phyloP scores from a whole-genome alignment of 2,329 filamentous ascomycete genomes.

The Penicillium hordei region DNA sequence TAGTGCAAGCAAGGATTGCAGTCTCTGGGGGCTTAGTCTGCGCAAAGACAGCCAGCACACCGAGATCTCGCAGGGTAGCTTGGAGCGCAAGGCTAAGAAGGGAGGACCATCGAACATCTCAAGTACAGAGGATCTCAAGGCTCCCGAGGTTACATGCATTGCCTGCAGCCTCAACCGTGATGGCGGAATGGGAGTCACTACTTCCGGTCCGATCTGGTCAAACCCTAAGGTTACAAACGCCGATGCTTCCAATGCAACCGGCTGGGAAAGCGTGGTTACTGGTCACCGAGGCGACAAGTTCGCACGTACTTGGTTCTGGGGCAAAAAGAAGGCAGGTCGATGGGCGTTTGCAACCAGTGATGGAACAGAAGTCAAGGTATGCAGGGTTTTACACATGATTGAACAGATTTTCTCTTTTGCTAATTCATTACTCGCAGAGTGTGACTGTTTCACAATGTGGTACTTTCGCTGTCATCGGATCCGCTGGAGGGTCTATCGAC shows the following conservation, averaged over 20 bases:
- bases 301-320: slow-evolving; percentile 98
- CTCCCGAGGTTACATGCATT: slow-evolving; percentile 86
- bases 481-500: slow-evolving; percentile 77
- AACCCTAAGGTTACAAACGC: slow-evolving; percentile 67
- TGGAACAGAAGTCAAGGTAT: slow-evolving; percentile 66
- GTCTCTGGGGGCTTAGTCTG: slow-evolving; percentile 94
- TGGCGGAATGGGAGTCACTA: slow-evolving; percentile 83
- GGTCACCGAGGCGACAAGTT: slow-evolving; percentile 82
- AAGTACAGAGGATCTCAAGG: slow-evolving; percentile 61
- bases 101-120: slow-evolving; percentile 22
- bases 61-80: slow-evolving; percentile 86
- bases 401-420: slow-evolving; percentile 2
- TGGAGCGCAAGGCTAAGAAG: slow-evolving; percentile 88
- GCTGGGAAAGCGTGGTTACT: slow-evolving; percentile 96
- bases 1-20: slow-evolving; percentile 84
- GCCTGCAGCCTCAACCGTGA: slow-evolving; percentile 91
- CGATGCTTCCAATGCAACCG: slow-evolving; percentile 75
- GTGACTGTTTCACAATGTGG: slow-evolving; percentile 89
- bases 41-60: slow-evolving; percentile 90
- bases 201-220: slow-evolving; percentile 79
- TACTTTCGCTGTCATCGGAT: slow-evolving; percentile 89
- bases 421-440: slow-evolving; percentile 52
- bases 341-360: slow-evolving; percentile 92
- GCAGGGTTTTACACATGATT: slow-evolving; percentile 5
- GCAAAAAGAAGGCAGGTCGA: slow-evolving; percentile 83